These are phyloP conservation scores for Rubia tinctorum DNA, from an alignment of 305 asterid species.

Conservation along the genomic window DNA sequence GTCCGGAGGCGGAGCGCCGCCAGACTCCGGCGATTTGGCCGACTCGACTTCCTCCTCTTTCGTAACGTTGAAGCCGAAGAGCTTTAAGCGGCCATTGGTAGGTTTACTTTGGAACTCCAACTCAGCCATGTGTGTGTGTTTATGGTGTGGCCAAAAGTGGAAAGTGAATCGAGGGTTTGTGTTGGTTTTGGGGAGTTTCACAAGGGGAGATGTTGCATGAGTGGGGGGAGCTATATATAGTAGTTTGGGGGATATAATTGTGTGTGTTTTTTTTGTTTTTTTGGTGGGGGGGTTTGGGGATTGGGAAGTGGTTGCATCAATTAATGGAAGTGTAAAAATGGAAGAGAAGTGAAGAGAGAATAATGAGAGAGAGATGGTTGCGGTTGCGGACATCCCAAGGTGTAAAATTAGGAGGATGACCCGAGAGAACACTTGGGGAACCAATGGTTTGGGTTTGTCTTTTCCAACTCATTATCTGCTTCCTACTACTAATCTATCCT, in stretches of 20 bases:
- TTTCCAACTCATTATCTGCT: constrained; percentile 24
- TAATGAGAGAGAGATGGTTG: constrained; percentile 26
- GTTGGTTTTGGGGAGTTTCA: constrained; percentile 20
- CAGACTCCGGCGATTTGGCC: constrained; percentile 50
- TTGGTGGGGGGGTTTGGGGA: no score
- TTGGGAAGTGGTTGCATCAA: neutral
- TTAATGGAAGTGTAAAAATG: neutral
- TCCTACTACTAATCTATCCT: neutral
- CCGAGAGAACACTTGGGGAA: constrained; percentile 57
- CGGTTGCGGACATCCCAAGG: constrained; percentile 58
- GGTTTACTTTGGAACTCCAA: constrained; percentile 37
- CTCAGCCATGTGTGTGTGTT: constrained; percentile 45
- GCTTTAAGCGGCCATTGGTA: constrained; percentile 50
- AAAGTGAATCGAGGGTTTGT: constrained; percentile 1
- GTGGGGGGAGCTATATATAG: constrained; percentile 77
- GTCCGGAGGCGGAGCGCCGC: constrained; percentile 38
- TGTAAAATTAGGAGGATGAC: constrained; percentile 50
- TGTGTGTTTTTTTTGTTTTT: constrained; percentile 14
- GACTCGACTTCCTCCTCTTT: constrained; percentile 52
- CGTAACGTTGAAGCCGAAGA: constrained; percentile 74
- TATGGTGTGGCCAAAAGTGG: neutral
- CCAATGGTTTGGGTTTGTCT: constrained; percentile 59
- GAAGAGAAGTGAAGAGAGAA: constrained; percentile 4
- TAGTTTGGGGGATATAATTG: constrained; percentile 25
- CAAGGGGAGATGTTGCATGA: constrained; percentile 47